A percentile compares a stretch with the other conserved stretches of the same genome.
Conservation (phyloP, 805 yeast genomes). For the Wickerhamiella shivajii region DNA sequence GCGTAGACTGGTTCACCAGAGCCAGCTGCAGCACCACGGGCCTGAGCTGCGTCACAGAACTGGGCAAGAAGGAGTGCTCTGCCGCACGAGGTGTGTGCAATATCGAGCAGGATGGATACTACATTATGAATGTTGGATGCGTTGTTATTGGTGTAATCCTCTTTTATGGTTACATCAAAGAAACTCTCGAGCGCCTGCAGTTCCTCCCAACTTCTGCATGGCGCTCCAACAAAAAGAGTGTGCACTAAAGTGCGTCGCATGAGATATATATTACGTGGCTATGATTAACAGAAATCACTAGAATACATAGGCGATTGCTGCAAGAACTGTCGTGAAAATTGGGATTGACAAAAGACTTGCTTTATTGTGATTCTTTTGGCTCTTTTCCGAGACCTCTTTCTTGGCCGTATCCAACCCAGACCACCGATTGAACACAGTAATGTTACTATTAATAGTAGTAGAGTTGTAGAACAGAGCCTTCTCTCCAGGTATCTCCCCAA, state of each 20-base stretch:
- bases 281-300: too few species aligned
- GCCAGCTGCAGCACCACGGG: constrained; percentile 36
- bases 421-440: too few species aligned
- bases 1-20: constrained; percentile 66
- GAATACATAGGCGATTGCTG: too few species aligned
- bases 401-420: too few species aligned
- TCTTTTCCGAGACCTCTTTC: too few species aligned
- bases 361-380: too few species aligned
- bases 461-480: constrained; percentile 14
- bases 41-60: constrained; percentile 26
- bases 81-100: constrained; percentile 41
- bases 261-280: too few species aligned
- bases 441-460: neutral
- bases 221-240: constrained; percentile 26
- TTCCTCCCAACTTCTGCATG: constrained; percentile 59
- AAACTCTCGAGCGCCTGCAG: constrained; percentile 51
- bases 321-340: too few species aligned
- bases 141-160: constrained; percentile 48
- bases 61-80: constrained; percentile 36
- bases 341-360: too few species aligned
- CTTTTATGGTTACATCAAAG: constrained; percentile 50
- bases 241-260: too few species aligned
- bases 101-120: constrained; percentile 65
- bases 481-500: constrained; percentile 17
- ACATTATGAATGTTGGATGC: constrained; percentile 60